Percentiles rank a stretch among this genome's conserved stretches.
These are phyloP conservation scores for Plantago coronopus DNA, from an alignment of 305 asterid species.

Conservation along the genomic window DNA sequence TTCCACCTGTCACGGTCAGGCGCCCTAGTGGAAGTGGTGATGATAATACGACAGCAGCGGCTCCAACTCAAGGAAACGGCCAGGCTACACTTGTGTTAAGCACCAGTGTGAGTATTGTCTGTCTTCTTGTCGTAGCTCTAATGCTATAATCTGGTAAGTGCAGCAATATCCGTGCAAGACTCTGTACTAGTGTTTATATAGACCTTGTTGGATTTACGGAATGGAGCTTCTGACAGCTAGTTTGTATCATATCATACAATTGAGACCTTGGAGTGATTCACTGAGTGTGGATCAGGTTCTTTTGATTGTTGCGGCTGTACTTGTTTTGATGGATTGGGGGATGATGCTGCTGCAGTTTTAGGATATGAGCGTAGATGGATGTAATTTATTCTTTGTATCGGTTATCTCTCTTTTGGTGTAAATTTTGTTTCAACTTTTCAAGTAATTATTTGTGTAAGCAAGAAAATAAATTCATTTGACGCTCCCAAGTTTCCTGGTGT, in stretches of 20 bases:
- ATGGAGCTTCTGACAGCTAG: slow-evolving; percentile 2
- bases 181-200: background rate
- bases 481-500: too few relatives aligned
- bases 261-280: slow-evolving; percentile 2
- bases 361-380: background rate
- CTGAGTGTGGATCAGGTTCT: background rate
- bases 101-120: slow-evolving; percentile 26
- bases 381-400: background rate
- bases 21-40: slow-evolving; percentile 24
- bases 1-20: slow-evolving; percentile 51
- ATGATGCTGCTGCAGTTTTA: background rate
- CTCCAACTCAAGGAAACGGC: slow-evolving; percentile 29
- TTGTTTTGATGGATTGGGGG: background rate
- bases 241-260: slow-evolving; percentile 4
- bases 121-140: slow-evolving; percentile 40
- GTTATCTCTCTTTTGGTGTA: background rate
- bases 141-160: slow-evolving; percentile 19
- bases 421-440: background rate
- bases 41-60: slow-evolving; percentile 28
- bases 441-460: background rate
- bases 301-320: background rate
- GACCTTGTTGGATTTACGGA: background rate
- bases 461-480: slow-evolving; percentile 1
- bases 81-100: slow-evolving; percentile 34
- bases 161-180: background rate